Percentiles rank a stretch among this genome's conserved stretches.
These are phyloP conservation scores for Chloromonas sp. DNA, from an alignment of 163 green algal species.

Conservation along the genomic window DNA sequence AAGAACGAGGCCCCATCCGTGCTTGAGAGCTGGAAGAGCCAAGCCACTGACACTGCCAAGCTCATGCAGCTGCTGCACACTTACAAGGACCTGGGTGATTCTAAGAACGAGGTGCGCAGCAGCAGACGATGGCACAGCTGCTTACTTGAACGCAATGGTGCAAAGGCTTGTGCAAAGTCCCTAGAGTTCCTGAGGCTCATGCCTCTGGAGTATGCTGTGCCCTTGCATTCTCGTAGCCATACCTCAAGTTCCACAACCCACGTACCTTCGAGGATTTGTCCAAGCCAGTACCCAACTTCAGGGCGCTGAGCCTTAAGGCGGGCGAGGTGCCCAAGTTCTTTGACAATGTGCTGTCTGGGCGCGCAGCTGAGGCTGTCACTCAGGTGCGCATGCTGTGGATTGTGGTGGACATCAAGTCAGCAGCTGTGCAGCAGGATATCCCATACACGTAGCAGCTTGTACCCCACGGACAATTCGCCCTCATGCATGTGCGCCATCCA, in stretches of 20 bases:
- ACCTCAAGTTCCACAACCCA: constrained; percentile 58
- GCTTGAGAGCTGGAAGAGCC: constrained; percentile 33
- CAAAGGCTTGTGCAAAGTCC: not conserved
- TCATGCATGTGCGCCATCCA: too few species aligned
- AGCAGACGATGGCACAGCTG: not conserved
- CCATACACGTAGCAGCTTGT: not conserved
- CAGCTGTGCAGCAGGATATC: not conserved
- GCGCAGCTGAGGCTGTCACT: constrained; percentile 24
- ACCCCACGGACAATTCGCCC: too few species aligned
- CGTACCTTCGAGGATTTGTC: constrained; percentile 53
- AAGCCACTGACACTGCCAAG: constrained; percentile 43
- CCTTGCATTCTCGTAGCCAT: constrained; percentile 28
- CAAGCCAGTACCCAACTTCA: constrained; percentile 54
- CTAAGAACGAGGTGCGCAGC: constrained; percentile 42
- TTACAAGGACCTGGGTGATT: constrained; percentile 57
- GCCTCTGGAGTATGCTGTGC: not conserved
- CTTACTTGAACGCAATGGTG: not conserved
- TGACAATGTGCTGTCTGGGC: constrained; percentile 46
- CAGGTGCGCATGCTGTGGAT: constrained; percentile 11
- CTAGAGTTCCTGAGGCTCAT: not conserved
- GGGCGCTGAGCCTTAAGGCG: constrained; percentile 46
- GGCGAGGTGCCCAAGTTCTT: constrained; percentile 59
- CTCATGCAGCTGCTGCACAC: constrained; percentile 48
- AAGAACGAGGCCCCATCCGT: constrained; percentile 23
- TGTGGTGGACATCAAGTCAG: not conserved